Conservation (phyloP, 2,329 filamentous ascomycete species). For the Verticillium nonalfalfae region DNA sequence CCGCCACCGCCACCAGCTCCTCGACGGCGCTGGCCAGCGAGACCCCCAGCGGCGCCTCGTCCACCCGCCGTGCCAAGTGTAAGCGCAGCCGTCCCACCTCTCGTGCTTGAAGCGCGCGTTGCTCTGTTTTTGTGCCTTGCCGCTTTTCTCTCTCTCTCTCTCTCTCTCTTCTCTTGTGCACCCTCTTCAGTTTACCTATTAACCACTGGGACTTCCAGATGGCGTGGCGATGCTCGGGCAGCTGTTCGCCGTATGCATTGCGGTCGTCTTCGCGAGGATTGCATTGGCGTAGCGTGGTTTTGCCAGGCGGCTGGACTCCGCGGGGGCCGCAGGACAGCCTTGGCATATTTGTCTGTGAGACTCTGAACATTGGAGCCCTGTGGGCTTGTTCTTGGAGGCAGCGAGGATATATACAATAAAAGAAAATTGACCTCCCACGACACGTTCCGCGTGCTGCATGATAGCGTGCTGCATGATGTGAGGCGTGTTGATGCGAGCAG, state of each 20-base stretch:
- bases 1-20: neutral
- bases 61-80: neutral
- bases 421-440: too few relatives aligned
- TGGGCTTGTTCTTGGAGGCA: neutral
- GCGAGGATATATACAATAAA: neutral
- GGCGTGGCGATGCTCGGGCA: neutral
- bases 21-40: neutral
- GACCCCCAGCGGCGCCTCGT: neutral
- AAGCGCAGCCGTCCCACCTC: neutral
- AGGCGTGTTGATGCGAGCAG: too few relatives aligned
- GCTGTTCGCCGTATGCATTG: neutral
- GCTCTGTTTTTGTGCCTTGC: neutral
- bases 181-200: neutral
- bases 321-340: neutral
- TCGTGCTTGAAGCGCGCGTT: neutral
- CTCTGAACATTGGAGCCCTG: neutral
- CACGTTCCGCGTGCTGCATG: too few relatives aligned
- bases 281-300: neutral
- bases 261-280: neutral
- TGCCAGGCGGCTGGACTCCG: neutral
- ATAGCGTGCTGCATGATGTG: too few relatives aligned
- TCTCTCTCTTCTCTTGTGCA: too few relatives aligned
- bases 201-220: neutral
- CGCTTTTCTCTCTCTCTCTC: too few relatives aligned
- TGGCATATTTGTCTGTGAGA: neutral